Conservation (phyloP, 1,139 yeast species). For the Sugiyamaella neomexicana region DNA sequence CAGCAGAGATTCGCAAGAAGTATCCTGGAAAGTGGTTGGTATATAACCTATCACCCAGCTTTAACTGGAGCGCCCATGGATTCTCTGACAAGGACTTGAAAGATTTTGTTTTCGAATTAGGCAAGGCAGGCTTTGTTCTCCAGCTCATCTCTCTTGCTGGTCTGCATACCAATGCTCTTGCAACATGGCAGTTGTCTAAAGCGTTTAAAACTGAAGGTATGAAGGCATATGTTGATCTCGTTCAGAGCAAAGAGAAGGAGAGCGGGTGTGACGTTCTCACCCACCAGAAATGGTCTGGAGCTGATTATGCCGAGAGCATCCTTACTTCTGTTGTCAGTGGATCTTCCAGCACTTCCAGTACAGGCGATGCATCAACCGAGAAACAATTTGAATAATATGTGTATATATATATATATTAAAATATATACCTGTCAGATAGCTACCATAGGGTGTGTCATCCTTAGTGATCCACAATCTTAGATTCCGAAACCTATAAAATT, state of each 20-base stretch:
- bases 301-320: conserved; percentile 52
- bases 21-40: conserved; percentile 58
- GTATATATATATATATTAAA: background rate
- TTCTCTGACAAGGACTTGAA: conserved; percentile 48
- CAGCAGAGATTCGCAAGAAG: conserved; percentile 47
- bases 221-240: conserved; percentile 56
- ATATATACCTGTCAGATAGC: too few species aligned
- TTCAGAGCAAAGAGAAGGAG: conserved; percentile 50
- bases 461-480: too few species aligned
- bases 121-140: conserved; percentile 54
- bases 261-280: conserved; percentile 53
- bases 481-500: too few species aligned
- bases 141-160: conserved; percentile 60
- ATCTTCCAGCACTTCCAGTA: conserved; percentile 48
- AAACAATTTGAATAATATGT: conserved; percentile 26
- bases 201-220: conserved; percentile 53
- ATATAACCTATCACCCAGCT: conserved; percentile 58
- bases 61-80: conserved; percentile 60
- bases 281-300: conserved; percentile 63
- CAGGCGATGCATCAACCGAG: conserved; percentile 53
- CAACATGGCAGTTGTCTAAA: conserved; percentile 51
- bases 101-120: conserved; percentile 55
- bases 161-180: conserved; percentile 51
- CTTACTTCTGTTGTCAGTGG: conserved; percentile 49
- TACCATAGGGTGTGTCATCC: too few species aligned